phyloP scores from a whole-genome alignment of 2,329 filamentous ascomycete species.

The Exophiala sideris region DNA sequence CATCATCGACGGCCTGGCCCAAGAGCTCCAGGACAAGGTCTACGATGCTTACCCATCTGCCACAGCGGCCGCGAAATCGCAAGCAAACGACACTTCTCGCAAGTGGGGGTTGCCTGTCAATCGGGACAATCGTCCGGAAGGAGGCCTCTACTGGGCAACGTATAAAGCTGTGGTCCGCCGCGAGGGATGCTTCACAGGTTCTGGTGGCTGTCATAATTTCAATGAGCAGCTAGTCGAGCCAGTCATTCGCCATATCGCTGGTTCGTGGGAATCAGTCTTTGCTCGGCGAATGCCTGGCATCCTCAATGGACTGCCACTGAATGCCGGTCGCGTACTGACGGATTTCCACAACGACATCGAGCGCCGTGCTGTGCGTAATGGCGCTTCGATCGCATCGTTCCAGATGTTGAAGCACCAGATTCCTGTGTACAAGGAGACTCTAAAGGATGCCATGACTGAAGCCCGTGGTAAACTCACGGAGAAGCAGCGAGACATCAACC shows the following conservation, averaged over 20 bases:
- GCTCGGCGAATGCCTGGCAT: constrained; percentile 10
- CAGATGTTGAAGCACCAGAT: constrained; percentile 44
- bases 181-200: constrained; percentile 45
- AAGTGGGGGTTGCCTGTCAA: constrained; percentile 41
- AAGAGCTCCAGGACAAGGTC: constrained; percentile 44
- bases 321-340: constrained; percentile 19
- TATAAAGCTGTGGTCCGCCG: constrained; percentile 57
- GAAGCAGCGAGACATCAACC: constrained; percentile 52
- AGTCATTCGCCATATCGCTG: constrained; percentile 35
- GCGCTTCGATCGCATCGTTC: constrained; percentile 30
- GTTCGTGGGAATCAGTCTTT: constrained; percentile 40
- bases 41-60: constrained; percentile 34
- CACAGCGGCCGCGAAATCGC: constrained; percentile 22
- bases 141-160: constrained; percentile 51
- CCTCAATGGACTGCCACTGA: constrained; percentile 29
- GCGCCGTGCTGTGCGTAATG: constrained; percentile 37
- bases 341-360: constrained; percentile 36
- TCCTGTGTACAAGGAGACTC: constrained; percentile 39
- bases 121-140: constrained; percentile 35
- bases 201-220: constrained; percentile 36
- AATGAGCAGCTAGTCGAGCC: constrained; percentile 30
- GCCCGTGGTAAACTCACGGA: constrained; percentile 41
- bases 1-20: constrained; percentile 39
- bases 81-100: constrained; percentile 34
- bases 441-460: constrained; percentile 36